Base-by-base conservation (phyloP, 176 grass and related monocot species). In the Hordeum marinum region DNA sequence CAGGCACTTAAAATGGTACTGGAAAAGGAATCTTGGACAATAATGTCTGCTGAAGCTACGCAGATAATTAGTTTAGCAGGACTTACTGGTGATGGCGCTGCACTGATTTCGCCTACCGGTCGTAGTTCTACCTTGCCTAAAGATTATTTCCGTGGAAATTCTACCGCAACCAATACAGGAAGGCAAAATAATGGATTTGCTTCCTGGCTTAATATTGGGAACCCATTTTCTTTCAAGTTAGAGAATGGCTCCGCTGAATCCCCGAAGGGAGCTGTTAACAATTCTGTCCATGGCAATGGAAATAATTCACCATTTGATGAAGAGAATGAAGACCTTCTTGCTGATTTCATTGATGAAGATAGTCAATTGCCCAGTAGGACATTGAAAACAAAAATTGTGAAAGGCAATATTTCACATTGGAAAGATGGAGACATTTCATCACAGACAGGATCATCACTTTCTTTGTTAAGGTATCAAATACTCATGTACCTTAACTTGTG, bases 311-410 rank as follows among this genome's bases (percentile, higher is more conserved):
- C 87, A 80, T 59, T 86, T 1, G 96, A 99, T 54, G 96, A 99
- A 90, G 96, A 99, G 86, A 96, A 95, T 90, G 96, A 99, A 86
- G 96, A 99, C 50, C 92, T 99, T 93, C 91, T 99, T 17, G 96
- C 96, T 11, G 96, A 99, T 87, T 99, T 99, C 82, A 99, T 99
- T 92, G 96, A 99, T 77, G 96, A 99, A 90, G 96, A 99, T 81
- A 99, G 96, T 83, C 96, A 99, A 75, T 91, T 99, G 79, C 96
- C 96, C 27, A 99, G 96, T 85, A 87, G 93, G 75, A 92, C 90
- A 85, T 82, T 86, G 35, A 96, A 92, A 89, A 54, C 93, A 23
- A 94, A 85, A 84, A 88, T 88, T 66, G 83, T 82, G 40, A 91
- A 91, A 85, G 86, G 87, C 48, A 90, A 81, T 82, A 87, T 58